Evolutionary conservation across 1,284 basidiomycete species (phyloP).

Genomic region (Austropuccinia psidii): DNA sequence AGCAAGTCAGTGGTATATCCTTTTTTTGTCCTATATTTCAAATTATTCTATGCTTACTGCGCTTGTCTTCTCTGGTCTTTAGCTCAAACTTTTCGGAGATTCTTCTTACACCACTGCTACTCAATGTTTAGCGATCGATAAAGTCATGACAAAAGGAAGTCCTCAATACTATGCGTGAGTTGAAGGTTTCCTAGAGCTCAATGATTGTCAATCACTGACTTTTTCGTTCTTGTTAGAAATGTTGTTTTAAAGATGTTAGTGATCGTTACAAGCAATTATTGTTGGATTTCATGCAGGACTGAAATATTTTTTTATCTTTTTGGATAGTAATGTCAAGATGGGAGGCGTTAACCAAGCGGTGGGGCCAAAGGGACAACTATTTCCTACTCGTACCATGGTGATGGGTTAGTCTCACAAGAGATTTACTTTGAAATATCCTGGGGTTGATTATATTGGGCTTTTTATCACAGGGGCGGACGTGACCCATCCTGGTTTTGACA

Average conservation of each 20-base stretch:
- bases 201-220: not conserved
- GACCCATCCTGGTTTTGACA: constrained; percentile 29
- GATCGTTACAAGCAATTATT: not conserved
- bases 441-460: not conserved
- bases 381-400: constrained; percentile 30
- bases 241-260: constrained; percentile 33
- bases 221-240: constrained; percentile 2
- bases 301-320: not conserved
- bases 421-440: not conserved
- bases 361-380: not conserved
- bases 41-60: not conserved
- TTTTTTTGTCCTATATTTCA: not conserved
- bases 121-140: constrained; percentile 27
- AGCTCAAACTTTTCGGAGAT: constrained; percentile 36
- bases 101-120: constrained; percentile 19
- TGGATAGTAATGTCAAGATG: constrained; percentile 29
- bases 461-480: constrained; percentile 27
- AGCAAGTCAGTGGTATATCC: not conserved
- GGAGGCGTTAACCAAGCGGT: constrained; percentile 34
- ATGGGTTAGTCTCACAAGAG: not conserved
- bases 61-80: not conserved
- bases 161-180: constrained; percentile 36
- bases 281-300: not conserved
- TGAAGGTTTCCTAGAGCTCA: not conserved
- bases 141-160: constrained; percentile 20